A percentile compares a stretch with the other conserved stretches of the same genome.
Conservation (phyloP, 805 yeast species). For the Kazachstania viticola region DNA sequence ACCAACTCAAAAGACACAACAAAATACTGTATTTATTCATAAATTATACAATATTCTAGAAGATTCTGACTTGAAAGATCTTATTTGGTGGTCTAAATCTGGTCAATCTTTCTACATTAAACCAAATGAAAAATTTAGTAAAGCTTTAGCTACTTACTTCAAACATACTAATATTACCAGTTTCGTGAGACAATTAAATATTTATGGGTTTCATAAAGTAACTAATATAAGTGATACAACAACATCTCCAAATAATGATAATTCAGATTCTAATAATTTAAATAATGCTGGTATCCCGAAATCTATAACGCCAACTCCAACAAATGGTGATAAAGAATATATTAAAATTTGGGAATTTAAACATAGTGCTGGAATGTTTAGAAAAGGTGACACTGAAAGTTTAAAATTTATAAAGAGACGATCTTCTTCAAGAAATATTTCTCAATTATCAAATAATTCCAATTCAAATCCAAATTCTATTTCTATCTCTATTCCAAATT, state of each 20-base stretch:
- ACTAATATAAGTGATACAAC: constrained; percentile 7
- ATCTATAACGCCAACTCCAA: too few relatives aligned
- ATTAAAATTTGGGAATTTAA: constrained; percentile 69
- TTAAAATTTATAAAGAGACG: constrained; percentile 71
- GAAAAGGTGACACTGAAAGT: constrained; percentile 68
- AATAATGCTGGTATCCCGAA: too few relatives aligned
- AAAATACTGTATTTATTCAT: constrained; percentile 66
- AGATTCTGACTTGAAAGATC: constrained; percentile 54
- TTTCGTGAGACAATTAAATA: constrained; percentile 67
- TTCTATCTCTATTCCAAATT: too few relatives aligned
- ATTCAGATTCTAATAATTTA: too few relatives aligned
- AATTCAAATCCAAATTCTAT: too few relatives aligned
- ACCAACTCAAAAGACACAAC: too few relatives aligned
- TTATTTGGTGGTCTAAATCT: constrained; percentile 76
- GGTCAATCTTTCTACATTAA: constrained; percentile 66
- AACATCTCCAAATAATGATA: background rate
- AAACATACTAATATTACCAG: constrained; percentile 75
- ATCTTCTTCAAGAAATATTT: constrained; percentile 34
- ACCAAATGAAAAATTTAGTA: constrained; percentile 81
- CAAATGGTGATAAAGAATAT: constrained; percentile 2
- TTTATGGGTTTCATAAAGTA: constrained; percentile 77
- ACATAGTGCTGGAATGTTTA: constrained; percentile 68
- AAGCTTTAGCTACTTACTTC: constrained; percentile 53
- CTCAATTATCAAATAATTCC: too few relatives aligned
- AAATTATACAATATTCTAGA: constrained; percentile 86